Percentiles rank a stretch among this genome's conserved stretches.
These are phyloP conservation scores for Notholithocarpus densiflorus DNA, from an alignment of 306 rosid species.

Conservation along the genomic window DNA sequence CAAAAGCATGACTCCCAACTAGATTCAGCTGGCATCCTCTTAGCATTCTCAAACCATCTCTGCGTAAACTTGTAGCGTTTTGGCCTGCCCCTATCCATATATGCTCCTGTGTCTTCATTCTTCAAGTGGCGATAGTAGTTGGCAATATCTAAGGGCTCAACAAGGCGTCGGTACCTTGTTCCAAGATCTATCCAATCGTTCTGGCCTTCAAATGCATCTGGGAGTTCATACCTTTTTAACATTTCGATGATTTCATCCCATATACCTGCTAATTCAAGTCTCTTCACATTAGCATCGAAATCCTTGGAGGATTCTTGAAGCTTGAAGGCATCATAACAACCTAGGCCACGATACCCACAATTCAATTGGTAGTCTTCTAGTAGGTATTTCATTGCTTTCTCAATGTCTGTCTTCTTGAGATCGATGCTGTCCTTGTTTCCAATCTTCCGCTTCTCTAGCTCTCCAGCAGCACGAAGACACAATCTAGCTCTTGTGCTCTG, in stretches of 20 bases:
- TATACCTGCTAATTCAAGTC: too few species aligned
- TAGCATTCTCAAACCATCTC: too few species aligned
- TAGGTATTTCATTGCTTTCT: neutral
- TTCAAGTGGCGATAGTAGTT: too few species aligned
- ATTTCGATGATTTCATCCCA: neutral
- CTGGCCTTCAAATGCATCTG: neutral
- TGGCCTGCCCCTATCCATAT: too few species aligned
- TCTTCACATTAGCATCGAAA: too few species aligned
- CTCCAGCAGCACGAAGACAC: slow-evolving; percentile 70
- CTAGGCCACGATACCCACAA: slow-evolving; percentile 11
- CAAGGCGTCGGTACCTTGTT: slow-evolving; percentile 8
- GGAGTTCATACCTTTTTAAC: neutral
- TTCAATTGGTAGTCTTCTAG: slow-evolving; percentile 34
- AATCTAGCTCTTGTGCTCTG: slow-evolving; percentile 22
- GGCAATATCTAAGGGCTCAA: too few species aligned
- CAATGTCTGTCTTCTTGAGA: neutral
- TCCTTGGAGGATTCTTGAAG: too few species aligned
- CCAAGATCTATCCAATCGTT: slow-evolving; percentile 32
- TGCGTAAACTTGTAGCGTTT: too few species aligned
- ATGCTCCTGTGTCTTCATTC: too few species aligned
- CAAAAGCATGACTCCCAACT: too few species aligned
- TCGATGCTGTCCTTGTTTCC: slow-evolving; percentile 31
- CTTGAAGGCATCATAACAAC: neutral
- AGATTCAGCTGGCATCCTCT: too few species aligned
- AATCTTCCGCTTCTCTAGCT: slow-evolving; percentile 38